Base-by-base conservation (phyloP, 495 filamentous ascomycete species). In the Aspergillus kassunensis region DNA sequence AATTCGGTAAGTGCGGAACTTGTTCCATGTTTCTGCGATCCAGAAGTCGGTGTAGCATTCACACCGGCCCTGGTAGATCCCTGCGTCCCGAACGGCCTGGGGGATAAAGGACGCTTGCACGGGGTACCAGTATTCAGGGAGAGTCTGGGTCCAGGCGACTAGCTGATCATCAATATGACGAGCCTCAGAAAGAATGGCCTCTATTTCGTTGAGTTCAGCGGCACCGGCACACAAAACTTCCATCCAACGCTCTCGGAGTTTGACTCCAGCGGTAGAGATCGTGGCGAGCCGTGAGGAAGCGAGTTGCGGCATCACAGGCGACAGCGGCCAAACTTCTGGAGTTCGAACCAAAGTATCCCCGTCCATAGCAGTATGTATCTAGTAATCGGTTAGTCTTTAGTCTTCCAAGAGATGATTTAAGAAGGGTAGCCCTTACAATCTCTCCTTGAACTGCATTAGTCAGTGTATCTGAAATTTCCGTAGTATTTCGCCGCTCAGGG, bases 21-120 rank as follows among this genome's bases (percentile, higher is more conserved):
- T 74, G 49, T 85, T 88, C 82, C 83, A 86, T 15, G 80, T 77
- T 12, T 75, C 67, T 0, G 79, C 77, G 9, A 80, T 74, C 78
- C 80, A 86, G 43, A 82, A 68, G 54, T 83, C 75, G 2, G 63
- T 50, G 60, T 87, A 88, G 49, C 75, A 63, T 61, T 87, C 83
- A 54, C 80, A 83, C 25, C 71, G 70, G 44, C 74, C 72, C 9
- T 73, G 69, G 56, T 80, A 85, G 15, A 70, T 44, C 2, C 66
- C 67, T 1, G 65, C 62, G 4, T 64, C 49, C 8, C 59, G 67
- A 24, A 71, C 60, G 8, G 66, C 67, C 49, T 65, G 52, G 1
- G 64, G 64, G 27, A 77, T 71, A 7, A 57, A 55, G 12, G 57
- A 57, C 13, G 71, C 70, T 15, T 61, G 50, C 12, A 52, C 49